Base-by-base conservation (phyloP, 768 basidiomycete species). In the Infundibulicybe gibba region DNA sequence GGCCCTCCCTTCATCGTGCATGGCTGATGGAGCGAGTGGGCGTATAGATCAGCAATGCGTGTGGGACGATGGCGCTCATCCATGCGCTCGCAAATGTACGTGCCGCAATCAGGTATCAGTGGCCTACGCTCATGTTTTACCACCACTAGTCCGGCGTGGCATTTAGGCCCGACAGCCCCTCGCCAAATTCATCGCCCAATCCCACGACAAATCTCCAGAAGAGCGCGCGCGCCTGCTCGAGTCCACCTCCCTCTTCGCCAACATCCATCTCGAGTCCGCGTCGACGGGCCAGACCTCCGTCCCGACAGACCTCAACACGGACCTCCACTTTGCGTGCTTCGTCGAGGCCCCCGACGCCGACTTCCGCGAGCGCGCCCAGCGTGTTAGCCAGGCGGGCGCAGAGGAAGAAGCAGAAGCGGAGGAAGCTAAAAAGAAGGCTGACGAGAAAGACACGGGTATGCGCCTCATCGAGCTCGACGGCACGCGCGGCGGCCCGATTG, bases 241-340 rank as follows among this genome's bases (percentile, higher is more conserved):
- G 57, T 80, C 81, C 3, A 87, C 90, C 0, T 67, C 80, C 17
- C 77, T 92, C 39, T 92, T 97, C 54, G 80, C 80, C 4, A 65
- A 77, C 49, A 90, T 93, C 49, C 94, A 97, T 52, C 75, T 77
- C 0, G 76, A 83, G 33, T 79, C 81, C 1, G 88, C 90, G 0
- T 66, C 71, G 0, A 60, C 77, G 0, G 91, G 90, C 6, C 91
- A 95, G 65, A 80, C 80, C 4, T 67, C 71, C 1, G 73, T 83
- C 0, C 84, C 88, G 2, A 63, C 68, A 1, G 73, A 88, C 54
- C 69, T 83, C 8, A 72, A 90, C 33, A 87, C 87, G 0, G 75
- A 89, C 55, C 70, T 91, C 6, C 94, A 97, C 65, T 97, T 94
- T 53, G 89, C 88, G 1, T 84, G 85, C 56, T 97, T 97, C 56